Evolutionary conservation across 495 filamentous ascomycete genomes (phyloP).

Genomic region (Penicillium cataractarum): DNA sequence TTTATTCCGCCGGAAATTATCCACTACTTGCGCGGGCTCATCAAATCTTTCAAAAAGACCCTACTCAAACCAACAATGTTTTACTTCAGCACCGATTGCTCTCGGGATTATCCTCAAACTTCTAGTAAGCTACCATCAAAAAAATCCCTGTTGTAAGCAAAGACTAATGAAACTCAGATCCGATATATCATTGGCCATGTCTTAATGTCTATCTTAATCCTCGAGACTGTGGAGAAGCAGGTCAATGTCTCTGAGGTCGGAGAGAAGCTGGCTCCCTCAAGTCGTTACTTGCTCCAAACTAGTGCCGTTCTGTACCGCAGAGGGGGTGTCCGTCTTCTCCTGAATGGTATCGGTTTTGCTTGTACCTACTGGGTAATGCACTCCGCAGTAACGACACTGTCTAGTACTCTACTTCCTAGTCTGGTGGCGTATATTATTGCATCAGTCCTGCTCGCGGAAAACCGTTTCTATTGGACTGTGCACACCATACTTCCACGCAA

Average conservation of each 20-base stretch:
- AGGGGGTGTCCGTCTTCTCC: slow-evolving; percentile 8
- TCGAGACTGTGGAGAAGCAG: slow-evolving; percentile 11
- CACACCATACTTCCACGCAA: slow-evolving; percentile 7
- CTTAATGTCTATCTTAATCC: slow-evolving; percentile 10
- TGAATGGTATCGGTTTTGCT: slow-evolving; percentile 9
- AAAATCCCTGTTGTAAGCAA: not conserved
- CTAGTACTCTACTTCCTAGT: not conserved
- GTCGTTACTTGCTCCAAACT: slow-evolving; percentile 1
- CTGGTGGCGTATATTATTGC: slow-evolving; percentile 9
- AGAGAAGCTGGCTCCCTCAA: slow-evolving; percentile 9
- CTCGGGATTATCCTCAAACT: slow-evolving; percentile 6
- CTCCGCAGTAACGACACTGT: slow-evolving; percentile 6
- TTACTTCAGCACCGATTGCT: slow-evolving; percentile 6
- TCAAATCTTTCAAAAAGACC: slow-evolving; percentile 5
- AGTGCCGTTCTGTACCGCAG: slow-evolving; percentile 2
- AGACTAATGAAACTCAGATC: not conserved
- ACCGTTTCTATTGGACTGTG: slow-evolving; percentile 8
- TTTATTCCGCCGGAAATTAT: slow-evolving; percentile 5
- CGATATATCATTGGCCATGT: slow-evolving; percentile 10
- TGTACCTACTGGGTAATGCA: slow-evolving; percentile 12
- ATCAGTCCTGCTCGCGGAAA: slow-evolving; percentile 10
- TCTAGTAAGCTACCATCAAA: slow-evolving; percentile 10
- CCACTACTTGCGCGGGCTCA: slow-evolving; percentile 9
- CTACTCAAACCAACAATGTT: slow-evolving; percentile 6
- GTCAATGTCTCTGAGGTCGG: not conserved